These are phyloP conservation scores for Diaporthe batatas DNA, from an alignment of 2,329 filamentous ascomycete genomes.

Conservation along the genomic window DNA sequence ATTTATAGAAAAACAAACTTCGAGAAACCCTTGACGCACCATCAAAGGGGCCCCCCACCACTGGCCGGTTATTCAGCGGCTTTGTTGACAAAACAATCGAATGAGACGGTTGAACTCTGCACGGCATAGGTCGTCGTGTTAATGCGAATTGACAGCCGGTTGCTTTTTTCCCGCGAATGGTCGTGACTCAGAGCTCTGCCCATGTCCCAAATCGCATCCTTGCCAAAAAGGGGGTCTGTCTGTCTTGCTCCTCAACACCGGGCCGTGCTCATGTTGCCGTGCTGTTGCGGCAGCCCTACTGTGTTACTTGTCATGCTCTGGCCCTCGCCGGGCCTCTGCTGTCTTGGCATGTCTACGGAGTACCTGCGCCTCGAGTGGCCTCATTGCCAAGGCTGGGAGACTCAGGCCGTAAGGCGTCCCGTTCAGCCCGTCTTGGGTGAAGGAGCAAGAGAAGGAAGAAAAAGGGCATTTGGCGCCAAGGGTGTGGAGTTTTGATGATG, in stretches of 20 bases:
- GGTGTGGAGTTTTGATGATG: background rate
- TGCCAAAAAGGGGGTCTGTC: background rate
- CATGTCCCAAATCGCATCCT: background rate
- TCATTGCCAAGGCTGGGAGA: conserved; percentile 17
- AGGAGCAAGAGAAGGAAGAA: no score
- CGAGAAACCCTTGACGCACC: conserved; percentile 4
- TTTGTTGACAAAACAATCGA: conserved; percentile 9
- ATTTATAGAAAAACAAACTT: conserved; percentile 31
- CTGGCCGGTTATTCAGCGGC: background rate
- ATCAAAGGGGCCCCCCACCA: background rate
- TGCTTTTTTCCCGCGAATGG: background rate
- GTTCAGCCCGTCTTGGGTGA: conserved; percentile 7
- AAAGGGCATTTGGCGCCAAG: conserved; percentile 25
- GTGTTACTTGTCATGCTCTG: conserved; percentile 12
- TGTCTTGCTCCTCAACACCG: background rate
- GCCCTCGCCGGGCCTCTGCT: background rate
- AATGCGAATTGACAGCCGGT: background rate
- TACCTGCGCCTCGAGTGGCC: background rate
- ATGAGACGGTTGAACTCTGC: conserved; percentile 13
- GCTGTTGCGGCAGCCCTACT: no score
- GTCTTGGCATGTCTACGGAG: conserved; percentile 9
- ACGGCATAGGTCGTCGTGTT: background rate
- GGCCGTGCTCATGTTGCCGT: background rate
- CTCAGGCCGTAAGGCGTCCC: background rate
- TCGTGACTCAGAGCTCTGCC: conserved; percentile 3